Percentiles rank a stretch among this genome's conserved stretches.
Conservation (phyloP, 495 filamentous ascomycete genomes). For the Penicillium paxilli region DNA sequence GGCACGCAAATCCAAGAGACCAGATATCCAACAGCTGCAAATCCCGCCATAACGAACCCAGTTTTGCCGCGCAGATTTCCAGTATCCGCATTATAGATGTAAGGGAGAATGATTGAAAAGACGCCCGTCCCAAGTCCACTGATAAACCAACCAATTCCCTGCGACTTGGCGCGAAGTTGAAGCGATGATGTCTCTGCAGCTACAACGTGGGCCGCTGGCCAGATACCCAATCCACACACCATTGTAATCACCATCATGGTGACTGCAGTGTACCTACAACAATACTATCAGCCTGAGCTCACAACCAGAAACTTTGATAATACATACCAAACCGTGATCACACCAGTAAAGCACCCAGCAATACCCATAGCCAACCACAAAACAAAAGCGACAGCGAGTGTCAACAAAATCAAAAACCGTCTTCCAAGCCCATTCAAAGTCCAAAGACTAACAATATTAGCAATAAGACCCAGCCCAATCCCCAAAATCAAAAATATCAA, state of each 20-base stretch:
- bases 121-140: constrained; percentile 25
- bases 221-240: constrained; percentile 29
- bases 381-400: constrained; percentile 15
- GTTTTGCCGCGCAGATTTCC: constrained; percentile 31
- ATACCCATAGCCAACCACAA: constrained; percentile 37
- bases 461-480: constrained; percentile 29
- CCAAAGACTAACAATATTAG: constrained; percentile 31
- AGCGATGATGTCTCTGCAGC: constrained; percentile 34
- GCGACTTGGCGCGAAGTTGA: constrained; percentile 31
- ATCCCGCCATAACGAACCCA: constrained; percentile 32
- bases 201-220: constrained; percentile 38
- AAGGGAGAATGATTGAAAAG: constrained; percentile 31
- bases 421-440: constrained; percentile 28
- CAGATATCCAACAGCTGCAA: constrained; percentile 20
- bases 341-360: constrained; percentile 28
- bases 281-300: not conserved
- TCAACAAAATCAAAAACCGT: constrained; percentile 18
- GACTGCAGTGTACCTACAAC: constrained; percentile 29
- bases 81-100: constrained; percentile 35
- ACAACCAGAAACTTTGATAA: too few species aligned
- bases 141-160: constrained; percentile 36
- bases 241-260: constrained; percentile 28
- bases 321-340: constrained; percentile 31
- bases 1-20: constrained; percentile 28
- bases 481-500: constrained; percentile 33